These are phyloP conservation scores for Pyrenochaeta sp. DNA, from an alignment of 2,329 filamentous ascomycete species.

Conservation along the genomic window DNA sequence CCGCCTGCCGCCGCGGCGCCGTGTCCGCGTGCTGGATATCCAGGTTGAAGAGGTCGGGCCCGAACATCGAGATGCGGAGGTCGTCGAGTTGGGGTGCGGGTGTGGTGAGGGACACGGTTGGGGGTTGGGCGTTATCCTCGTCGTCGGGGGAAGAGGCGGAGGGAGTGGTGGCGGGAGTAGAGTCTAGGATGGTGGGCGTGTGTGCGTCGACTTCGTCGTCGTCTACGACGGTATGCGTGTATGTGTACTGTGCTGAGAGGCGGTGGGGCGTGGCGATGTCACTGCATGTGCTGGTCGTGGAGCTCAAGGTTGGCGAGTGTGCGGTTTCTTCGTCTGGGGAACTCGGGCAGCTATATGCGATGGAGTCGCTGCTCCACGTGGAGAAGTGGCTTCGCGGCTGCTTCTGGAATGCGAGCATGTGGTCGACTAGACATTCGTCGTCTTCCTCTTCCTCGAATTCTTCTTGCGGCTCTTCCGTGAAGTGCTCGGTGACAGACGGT, in stretches of 20 bases:
- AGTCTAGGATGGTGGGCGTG: slow-evolving; percentile 7
- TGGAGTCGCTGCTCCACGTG: slow-evolving; percentile 40
- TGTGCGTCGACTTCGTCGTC: slow-evolving; percentile 9
- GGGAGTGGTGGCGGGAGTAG: no score
- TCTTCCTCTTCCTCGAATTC: slow-evolving; percentile 24
- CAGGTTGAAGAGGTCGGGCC: slow-evolving; percentile 38
- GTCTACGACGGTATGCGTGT: slow-evolving; percentile 8
- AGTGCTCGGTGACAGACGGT: slow-evolving; percentile 14
- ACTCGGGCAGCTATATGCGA: slow-evolving; percentile 28
- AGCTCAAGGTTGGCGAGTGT: slow-evolving; percentile 44
- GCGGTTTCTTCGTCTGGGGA: slow-evolving; percentile 37
- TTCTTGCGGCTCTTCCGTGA: slow-evolving; percentile 13
- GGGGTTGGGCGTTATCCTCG: slow-evolving; percentile 10
- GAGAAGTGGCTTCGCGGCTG: slow-evolving; percentile 43
- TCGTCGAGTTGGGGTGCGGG: slow-evolving; percentile 32
- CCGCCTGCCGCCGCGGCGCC: slow-evolving; percentile 36
- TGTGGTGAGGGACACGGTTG: slow-evolving; percentile 15
- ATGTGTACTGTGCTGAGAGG: slow-evolving; percentile 29
- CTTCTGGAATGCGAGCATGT: slow-evolving; percentile 16
- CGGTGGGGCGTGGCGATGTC: slow-evolving; percentile 29
- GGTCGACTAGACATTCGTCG: slow-evolving; percentile 16
- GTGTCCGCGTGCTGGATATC: slow-evolving; percentile 30
- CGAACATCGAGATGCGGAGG: slow-evolving; percentile 37
- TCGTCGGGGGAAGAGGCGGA: no score
- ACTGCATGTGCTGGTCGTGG: slow-evolving; percentile 40